A percentile compares a stretch with the other conserved stretches of the same genome.
Conservation (phyloP, 176 grass and related monocot genomes). For the Bromus sterilis region DNA sequence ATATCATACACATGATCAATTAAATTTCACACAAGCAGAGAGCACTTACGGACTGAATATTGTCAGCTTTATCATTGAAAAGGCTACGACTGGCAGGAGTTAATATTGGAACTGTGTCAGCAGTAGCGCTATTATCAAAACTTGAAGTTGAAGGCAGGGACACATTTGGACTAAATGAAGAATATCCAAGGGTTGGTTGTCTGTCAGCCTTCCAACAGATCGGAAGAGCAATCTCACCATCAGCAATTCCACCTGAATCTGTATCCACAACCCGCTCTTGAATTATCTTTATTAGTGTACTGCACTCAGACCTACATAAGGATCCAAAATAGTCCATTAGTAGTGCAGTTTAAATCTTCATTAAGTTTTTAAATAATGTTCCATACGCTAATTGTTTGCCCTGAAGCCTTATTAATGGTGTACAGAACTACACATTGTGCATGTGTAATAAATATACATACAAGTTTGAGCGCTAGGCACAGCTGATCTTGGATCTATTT, state of each 20-base stretch:
- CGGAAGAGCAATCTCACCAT: constrained; percentile 19
- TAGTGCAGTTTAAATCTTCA: constrained; percentile 2
- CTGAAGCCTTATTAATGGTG: background rate
- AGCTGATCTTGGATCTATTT: background rate
- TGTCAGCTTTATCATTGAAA: constrained; percentile 24
- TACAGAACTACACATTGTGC: background rate
- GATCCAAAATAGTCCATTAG: background rate
- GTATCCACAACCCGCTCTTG: constrained; percentile 64
- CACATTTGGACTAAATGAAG: constrained; percentile 35
- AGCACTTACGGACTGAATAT: constrained; percentile 31
- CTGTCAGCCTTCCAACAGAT: constrained; percentile 15
- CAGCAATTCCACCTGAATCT: constrained; percentile 24
- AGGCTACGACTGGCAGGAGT: constrained; percentile 2
- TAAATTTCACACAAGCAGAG: background rate
- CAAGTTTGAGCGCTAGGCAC: background rate
- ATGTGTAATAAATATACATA: background rate
- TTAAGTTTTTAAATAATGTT: background rate
- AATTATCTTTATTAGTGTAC: constrained; percentile 68
- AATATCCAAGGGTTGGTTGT: constrained; percentile 21
- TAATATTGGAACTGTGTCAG: constrained; percentile 18
- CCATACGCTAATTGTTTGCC: background rate
- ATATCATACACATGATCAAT: background rate
- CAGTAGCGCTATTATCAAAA: constrained; percentile 32
- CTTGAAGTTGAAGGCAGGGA: constrained; percentile 25
- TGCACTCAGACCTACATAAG: constrained; percentile 59